Evolutionary conservation across 2,329 filamentous ascomycete genomes (phyloP).

Genomic region (Aspergillus sp.): DNA sequence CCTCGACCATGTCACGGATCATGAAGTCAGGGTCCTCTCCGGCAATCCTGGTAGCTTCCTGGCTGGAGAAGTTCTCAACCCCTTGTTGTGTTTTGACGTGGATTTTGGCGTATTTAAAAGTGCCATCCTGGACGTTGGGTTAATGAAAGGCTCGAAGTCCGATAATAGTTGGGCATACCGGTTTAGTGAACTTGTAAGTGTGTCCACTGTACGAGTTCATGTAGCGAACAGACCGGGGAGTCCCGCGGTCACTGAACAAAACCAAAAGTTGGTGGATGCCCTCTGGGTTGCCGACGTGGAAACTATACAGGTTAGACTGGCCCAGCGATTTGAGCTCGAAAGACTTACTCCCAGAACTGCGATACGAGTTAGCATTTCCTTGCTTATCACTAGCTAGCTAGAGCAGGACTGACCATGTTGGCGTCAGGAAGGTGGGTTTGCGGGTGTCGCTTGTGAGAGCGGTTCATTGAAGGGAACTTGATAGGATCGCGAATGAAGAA

Average conservation of each 20-base stretch:
- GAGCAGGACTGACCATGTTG: slow-evolving; percentile 17
- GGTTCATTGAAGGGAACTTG: slow-evolving; percentile 67
- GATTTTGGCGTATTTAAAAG: slow-evolving; percentile 59
- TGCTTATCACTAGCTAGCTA: not conserved
- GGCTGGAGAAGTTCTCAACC: slow-evolving; percentile 51
- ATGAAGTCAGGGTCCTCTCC: slow-evolving; percentile 76
- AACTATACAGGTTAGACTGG: slow-evolving; percentile 19
- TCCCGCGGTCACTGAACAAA: slow-evolving; percentile 61
- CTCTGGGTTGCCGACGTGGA: slow-evolving; percentile 55
- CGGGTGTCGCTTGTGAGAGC: slow-evolving; percentile 62
- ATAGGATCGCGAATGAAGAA: slow-evolving; percentile 66
- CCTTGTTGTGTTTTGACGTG: slow-evolving; percentile 36
- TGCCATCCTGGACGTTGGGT: slow-evolving; percentile 41
- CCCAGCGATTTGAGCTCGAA: not conserved
- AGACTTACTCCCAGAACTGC: slow-evolving; percentile 26
- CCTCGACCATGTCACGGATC: slow-evolving; percentile 66
- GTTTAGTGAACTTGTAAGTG: slow-evolving; percentile 59
- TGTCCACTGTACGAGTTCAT: slow-evolving; percentile 63
- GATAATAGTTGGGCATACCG: too few relatives aligned
- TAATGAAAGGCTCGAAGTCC: too few relatives aligned
- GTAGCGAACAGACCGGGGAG: slow-evolving; percentile 55
- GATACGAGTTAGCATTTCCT: slow-evolving; percentile 2
- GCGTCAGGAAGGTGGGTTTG: slow-evolving; percentile 18
- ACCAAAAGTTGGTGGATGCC: slow-evolving; percentile 57
- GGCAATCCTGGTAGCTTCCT: slow-evolving; percentile 67